Evolutionary conservation across 2,329 filamentous ascomycete genomes (phyloP), one percentile per base, ranked within the genome.

Genomic region (Aspergillus tanneri): DNA sequence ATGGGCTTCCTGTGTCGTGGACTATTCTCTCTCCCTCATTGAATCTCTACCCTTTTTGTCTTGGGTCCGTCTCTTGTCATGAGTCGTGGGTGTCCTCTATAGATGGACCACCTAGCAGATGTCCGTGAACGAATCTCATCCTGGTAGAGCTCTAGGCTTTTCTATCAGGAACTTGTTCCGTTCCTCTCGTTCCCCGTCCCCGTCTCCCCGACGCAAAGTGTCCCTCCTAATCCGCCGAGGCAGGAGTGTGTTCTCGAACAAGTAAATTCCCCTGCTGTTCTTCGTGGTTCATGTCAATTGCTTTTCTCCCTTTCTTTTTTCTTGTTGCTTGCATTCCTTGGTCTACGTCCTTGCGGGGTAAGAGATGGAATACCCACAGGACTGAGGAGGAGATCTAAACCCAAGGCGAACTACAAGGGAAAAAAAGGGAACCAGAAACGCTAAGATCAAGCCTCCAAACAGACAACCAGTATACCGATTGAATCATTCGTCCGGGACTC

Each of bases 191-290:
- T 59, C 63, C 49, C 54, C 63, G 23, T 55, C 60, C 34, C 54
- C 60, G 43, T 59, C 62, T 38, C 53, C 61, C 49, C 63, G 63
- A 44, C 61, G 56, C 47, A 61, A 62, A 55, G 58, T 66, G 25
- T 63, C 63, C 38, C 51, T 62, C 41, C 53, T 70, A 24, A 57
- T 67, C 47, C 67, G 65, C 56, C 66, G 65, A 64, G 64, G 65
- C 52, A 66, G 62, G 53, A 59, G 59, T 54, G 48, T 65, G 28
- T 62, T 70, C 49, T 62, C 57, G 36, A 64, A 55, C 56, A 66
- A 65, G 67, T 69, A 70, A 52, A 35, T 46, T 23, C 44, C 32
- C 27, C 19, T 22, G 22, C 34, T 40, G 36, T 14, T 27, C 11
- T 18, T 7, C 21, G 36, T n/a, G 32, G 34, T 35, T 22, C 30